Conservation (phyloP, 371 early-diverging fungal species). For the Mucor velutinosus region DNA sequence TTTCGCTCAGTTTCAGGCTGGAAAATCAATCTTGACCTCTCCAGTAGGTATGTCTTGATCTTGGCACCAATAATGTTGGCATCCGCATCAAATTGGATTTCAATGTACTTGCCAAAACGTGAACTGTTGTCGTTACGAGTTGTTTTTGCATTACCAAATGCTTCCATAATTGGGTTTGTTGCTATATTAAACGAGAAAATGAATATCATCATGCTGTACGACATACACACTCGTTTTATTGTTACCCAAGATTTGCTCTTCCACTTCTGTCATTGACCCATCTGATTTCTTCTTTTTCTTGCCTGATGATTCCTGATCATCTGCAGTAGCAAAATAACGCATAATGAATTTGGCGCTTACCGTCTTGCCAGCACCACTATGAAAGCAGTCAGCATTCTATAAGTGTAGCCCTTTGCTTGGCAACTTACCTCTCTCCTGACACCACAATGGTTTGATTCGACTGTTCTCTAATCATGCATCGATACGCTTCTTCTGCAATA, state of each 20-base stretch:
- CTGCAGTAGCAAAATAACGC: constrained; percentile 96
- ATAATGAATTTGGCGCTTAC: constrained; percentile 96
- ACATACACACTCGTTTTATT: background rate
- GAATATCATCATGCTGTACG: constrained; percentile 11
- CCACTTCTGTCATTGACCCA: constrained; percentile 74
- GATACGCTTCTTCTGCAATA: constrained; percentile 97
- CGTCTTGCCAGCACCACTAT: constrained; percentile 94
- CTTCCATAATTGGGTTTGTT: constrained; percentile 99
- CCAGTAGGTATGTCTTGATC: constrained; percentile 97
- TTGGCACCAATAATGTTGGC: constrained; percentile 92
- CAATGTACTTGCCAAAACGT: constrained; percentile 99
- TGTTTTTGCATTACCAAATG: constrained; percentile 99
- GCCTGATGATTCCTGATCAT: constrained; percentile 59
- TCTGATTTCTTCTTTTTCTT: constrained; percentile 37
- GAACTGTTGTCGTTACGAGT: constrained; percentile 98
- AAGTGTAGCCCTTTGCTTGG: background rate
- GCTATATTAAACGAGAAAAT: constrained; percentile 42
- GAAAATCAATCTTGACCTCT: constrained; percentile 94
- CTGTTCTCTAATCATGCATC: constrained; percentile 88
- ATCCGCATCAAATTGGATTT: constrained; percentile 83
- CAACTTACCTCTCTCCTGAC: constrained; percentile 90
- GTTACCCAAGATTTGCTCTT: constrained; percentile 76
- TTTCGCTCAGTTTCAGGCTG: constrained; percentile 94
- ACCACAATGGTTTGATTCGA: constrained; percentile 98
- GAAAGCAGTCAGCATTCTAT: too few relatives aligned